These are phyloP conservation scores for Aspergillus ochraceoroseus DNA, from an alignment of 2,329 filamentous ascomycete genomes.

Conservation along the genomic window DNA sequence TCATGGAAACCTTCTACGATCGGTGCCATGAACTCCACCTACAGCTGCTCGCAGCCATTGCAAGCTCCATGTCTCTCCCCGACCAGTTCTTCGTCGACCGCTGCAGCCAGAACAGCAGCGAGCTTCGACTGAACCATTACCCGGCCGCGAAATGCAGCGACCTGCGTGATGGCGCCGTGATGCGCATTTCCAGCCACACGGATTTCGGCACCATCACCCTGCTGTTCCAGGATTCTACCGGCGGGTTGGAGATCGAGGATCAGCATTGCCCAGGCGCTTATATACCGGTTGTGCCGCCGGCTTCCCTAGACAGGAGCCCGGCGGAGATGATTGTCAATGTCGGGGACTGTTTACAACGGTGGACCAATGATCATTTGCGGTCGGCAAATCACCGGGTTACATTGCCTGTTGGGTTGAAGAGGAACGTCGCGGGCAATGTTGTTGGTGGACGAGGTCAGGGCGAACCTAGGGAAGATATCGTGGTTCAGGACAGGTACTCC, in stretches of 20 bases:
- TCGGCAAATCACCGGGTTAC: slow-evolving; percentile 47
- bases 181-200: slow-evolving; percentile 13
- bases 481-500: slow-evolving; percentile 10
- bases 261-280: slow-evolving; percentile 16
- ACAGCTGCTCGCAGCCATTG: slow-evolving; percentile 7
- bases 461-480: not conserved
- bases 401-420: slow-evolving; percentile 6
- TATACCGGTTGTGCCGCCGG: slow-evolving; percentile 12
- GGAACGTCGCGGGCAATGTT: not conserved
- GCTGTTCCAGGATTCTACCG: slow-evolving; percentile 15
- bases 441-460: not conserved
- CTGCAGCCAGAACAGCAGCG: slow-evolving; percentile 8
- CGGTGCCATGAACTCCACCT: slow-evolving; percentile 4
- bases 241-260: slow-evolving; percentile 23
- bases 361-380: slow-evolving; percentile 49
- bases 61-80: slow-evolving; percentile 3
- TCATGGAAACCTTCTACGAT: slow-evolving; percentile 14
- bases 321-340: slow-evolving; percentile 48
- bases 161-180: slow-evolving; percentile 4
- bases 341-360: slow-evolving; percentile 50
- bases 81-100: not conserved
- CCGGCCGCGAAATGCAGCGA: not conserved
- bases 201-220: slow-evolving; percentile 16
- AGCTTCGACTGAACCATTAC: slow-evolving; percentile 15
- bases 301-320: slow-evolving; percentile 3